Base-by-base conservation (phyloP, 2,329 filamentous ascomycete species). In the Nigrospora sphaerica region DNA sequence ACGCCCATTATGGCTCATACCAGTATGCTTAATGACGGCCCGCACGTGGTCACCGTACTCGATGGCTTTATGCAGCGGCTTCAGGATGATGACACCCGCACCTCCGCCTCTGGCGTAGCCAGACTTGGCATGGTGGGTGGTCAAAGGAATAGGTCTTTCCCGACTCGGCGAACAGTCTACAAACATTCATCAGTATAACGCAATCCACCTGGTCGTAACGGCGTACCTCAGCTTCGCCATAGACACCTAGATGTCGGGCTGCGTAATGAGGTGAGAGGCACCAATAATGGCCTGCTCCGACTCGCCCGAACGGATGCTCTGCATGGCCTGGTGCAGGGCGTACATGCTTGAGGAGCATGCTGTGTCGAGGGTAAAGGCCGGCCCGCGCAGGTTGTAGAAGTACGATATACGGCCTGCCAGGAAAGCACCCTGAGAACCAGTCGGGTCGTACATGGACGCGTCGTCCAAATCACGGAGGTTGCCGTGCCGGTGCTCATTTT, bases 281-380 rank as follows among this genome's bases (percentile, higher is more conserved):
- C 49, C 49, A 13, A 53, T 53, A 16, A 54, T 44, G 1, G 54
- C 54, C 7, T 48, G 31, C 6, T 40, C 46, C 5, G 53, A 52
- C 44, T 63, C 54, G 2, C 60, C 60, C 9, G 45, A 44, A 2
- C 59, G 56, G 1, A 67, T 50, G 12, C 49, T 36, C 16, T 58
- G 54, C 6, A 61, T 55, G 9, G 57, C 62, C 17, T 56, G 52
- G 38, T 67, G 63, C 2, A 64, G 39, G 10, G 62, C 63, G 23
- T 61, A 49, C 14, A 73, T 49, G 40, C 61, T 65, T 0, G 67
- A 67, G 1, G 69, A 72, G 42, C 71, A 74, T 1, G 70, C 71
- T 0, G 71, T 74, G 37, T 73, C 69, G 13, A 74, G 61, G 0
- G 67, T 70, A 55, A 72, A 62, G 2, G 59, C 64, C 0, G 70